Percentiles rank a stretch among this genome's conserved stretches.
Conservation (phyloP, 345 rosid genomes). For the Cardiospermum halicacabum region DNA sequence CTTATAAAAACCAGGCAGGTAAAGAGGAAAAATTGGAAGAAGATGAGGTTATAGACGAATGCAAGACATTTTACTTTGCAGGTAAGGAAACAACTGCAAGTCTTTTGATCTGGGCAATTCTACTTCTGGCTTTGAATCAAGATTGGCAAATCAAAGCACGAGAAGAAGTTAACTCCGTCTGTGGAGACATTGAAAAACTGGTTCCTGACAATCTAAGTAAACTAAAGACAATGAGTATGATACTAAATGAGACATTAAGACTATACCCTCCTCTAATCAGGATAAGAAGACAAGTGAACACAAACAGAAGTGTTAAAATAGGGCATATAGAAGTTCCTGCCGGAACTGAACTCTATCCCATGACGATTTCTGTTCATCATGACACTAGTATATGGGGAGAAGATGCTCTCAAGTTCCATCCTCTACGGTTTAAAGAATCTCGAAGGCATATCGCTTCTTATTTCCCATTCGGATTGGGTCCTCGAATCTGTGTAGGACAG, state of each 20-base stretch:
- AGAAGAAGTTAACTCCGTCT: constrained; percentile 51
- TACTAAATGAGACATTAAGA: constrained; percentile 68
- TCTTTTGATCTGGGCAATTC: constrained; percentile 60
- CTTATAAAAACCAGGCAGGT: constrained; percentile 45
- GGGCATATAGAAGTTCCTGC: constrained; percentile 60
- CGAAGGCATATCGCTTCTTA: constrained; percentile 41
- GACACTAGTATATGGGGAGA: constrained; percentile 65
- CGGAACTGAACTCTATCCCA: constrained; percentile 46
- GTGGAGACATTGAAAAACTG: constrained; percentile 28
- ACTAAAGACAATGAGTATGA: constrained; percentile 73
- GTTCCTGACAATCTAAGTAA: constrained; percentile 39
- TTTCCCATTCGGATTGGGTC: constrained; percentile 59
- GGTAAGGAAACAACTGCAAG: constrained; percentile 80
- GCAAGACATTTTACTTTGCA: constrained; percentile 86
- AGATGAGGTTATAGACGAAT: constrained; percentile 77
- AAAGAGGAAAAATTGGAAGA: constrained; percentile 54
- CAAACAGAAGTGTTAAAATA: constrained; percentile 28
- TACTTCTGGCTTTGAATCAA: constrained; percentile 63
- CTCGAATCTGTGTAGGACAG: constrained; percentile 53
- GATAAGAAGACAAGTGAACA: constrained; percentile 38
- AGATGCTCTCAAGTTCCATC: constrained; percentile 63
- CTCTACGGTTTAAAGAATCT: constrained; percentile 43
- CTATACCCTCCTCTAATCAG: constrained; percentile 64
- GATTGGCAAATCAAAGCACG: constrained; percentile 80
- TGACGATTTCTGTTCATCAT: constrained; percentile 46